These are phyloP conservation scores for Starmerella sp. DNA, from an alignment of 805 yeast species.

Conservation along the genomic window DNA sequence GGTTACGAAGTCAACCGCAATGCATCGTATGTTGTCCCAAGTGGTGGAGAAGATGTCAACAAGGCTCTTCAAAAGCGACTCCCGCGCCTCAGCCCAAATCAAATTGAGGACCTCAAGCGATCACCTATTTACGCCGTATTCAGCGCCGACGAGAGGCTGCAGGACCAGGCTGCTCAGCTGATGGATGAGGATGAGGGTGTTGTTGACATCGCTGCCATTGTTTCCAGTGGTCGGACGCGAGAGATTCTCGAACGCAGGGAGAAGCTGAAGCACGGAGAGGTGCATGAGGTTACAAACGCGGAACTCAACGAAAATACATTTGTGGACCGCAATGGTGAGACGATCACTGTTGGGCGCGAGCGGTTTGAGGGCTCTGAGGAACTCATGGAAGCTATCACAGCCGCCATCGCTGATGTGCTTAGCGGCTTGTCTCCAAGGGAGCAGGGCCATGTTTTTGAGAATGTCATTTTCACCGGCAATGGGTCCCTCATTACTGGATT, in stretches of 20 bases:
- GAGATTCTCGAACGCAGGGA: slow-evolving; percentile 60
- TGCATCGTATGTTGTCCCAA: slow-evolving; percentile 38
- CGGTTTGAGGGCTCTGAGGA: slow-evolving; percentile 69
- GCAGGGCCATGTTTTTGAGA: slow-evolving; percentile 77
- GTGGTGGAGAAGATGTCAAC: slow-evolving; percentile 62
- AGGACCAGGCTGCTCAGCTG: slow-evolving; percentile 6
- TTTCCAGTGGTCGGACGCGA: slow-evolving; percentile 62
- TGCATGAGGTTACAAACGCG: slow-evolving; percentile 38
- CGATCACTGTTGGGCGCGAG: slow-evolving; percentile 71
- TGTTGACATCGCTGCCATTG: slow-evolving; percentile 81
- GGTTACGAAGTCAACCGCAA: slow-evolving; percentile 54
- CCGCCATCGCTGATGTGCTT: slow-evolving; percentile 43
- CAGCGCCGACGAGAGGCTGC: slow-evolving; percentile 45
- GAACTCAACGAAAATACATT: slow-evolving; percentile 68
- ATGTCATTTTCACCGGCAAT: slow-evolving; percentile 68
- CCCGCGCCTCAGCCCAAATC: slow-evolving; percentile 45
- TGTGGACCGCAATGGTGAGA: slow-evolving; percentile 45
- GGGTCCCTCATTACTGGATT: slow-evolving; percentile 67
- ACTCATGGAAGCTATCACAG: slow-evolving; percentile 46
- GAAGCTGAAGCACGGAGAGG: slow-evolving; percentile 33
- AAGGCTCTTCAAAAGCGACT: slow-evolving; percentile 39
- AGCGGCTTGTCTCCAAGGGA: slow-evolving; percentile 52
- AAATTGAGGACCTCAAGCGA: slow-evolving; percentile 62
- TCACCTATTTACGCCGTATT: slow-evolving; percentile 72
- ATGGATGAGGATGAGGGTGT: slow-evolving; percentile 55